Base-by-base conservation (phyloP, 495 filamentous ascomycete species). In the Articulospora tetracladia region DNA sequence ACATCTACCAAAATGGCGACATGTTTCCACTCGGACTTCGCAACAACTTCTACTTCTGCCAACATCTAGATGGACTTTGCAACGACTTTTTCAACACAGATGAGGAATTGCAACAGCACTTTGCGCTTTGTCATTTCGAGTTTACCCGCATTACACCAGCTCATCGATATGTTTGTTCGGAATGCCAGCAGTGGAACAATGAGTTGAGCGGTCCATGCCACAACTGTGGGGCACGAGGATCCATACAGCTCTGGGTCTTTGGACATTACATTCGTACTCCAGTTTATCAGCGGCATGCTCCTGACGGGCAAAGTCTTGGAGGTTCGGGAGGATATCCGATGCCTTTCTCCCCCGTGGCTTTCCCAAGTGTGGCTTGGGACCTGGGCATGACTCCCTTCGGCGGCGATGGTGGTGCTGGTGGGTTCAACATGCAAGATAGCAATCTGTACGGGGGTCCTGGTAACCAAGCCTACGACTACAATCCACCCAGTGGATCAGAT, bases 51-150 rank as follows among this genome's bases (percentile, higher is more conserved):
- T 55, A 27, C 22, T 65, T 44, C 46, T 68, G 66, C 28, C 58
- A 58, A 36, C 53, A 65, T 53, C 28, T 59, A 25, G 48, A 47
- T 28, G 28, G 57, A 13, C 28, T 44, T 7, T 67, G 65, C 23
- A n/a, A 52, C 20, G 26, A 64, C 20, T 23, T 2, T 32, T 64
- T 64, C 39, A 23, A 53, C 4, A 47, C 48, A 13, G 15, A 30
- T 3, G 63, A 66, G 3, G 57, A 55, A 22, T 46, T 68, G 12
- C 60, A 68, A 50, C 19, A 23, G 3, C 66, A 68, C 62, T 68
- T 68, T 27, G 63, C 60, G 25, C 6, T 17, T 1, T 26, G 24
- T 3, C 66, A 68, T 46, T 66, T 68, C 30, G 13, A 60, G 12
- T 63, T 61, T 34, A 59, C 51, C 19, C 66, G 66, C 12, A 60